Percentiles rank a stretch among this genome's conserved stretches.
Evolutionary conservation across 2,329 filamentous ascomycete species (phyloP).

Genomic region (Paramyrothecium sp.): DNA sequence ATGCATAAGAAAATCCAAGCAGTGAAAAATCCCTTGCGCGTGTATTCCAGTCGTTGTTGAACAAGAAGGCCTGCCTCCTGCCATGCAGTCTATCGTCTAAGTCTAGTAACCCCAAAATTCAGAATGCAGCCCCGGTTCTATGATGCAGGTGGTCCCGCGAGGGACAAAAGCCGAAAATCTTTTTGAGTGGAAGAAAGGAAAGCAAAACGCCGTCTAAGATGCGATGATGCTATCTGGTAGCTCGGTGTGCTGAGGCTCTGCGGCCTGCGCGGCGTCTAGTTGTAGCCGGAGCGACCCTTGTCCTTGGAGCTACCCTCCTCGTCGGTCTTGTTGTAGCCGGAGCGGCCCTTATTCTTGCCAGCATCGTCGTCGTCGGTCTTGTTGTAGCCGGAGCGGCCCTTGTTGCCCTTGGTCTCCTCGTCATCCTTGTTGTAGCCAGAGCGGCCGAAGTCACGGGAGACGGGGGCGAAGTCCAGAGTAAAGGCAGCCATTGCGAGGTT

Average conservation of each 20-base stretch:
- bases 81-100: background rate
- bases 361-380: constrained; percentile 28
- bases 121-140: background rate
- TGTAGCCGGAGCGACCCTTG: constrained; percentile 47
- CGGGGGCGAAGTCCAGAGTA: constrained; percentile 19
- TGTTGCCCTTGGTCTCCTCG: constrained; percentile 18
- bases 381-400: constrained; percentile 38
- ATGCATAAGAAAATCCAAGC: constrained; percentile 10
- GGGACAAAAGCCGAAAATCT: background rate
- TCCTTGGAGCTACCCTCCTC: constrained; percentile 23
- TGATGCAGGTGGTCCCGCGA: background rate
- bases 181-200: background rate
- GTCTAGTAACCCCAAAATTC: background rate
- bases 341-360: constrained; percentile 31
- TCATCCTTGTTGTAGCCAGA: constrained; percentile 42
- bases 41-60: constrained; percentile 5
- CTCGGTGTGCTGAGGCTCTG: background rate
- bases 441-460: constrained; percentile 34
- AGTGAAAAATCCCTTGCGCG: constrained; percentile 1
- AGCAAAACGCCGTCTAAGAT: constrained; percentile 12
- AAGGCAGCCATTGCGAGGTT: constrained; percentile 26
- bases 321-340: constrained; percentile 36
- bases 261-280: constrained; percentile 30
- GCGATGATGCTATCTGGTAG: constrained; percentile 1
- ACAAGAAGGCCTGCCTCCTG: background rate